Percentiles rank a stretch among this genome's conserved stretches.
phyloP scores from a whole-genome alignment of 2,329 filamentous ascomycete genomes.

The Zymoseptoria tritici region DNA sequence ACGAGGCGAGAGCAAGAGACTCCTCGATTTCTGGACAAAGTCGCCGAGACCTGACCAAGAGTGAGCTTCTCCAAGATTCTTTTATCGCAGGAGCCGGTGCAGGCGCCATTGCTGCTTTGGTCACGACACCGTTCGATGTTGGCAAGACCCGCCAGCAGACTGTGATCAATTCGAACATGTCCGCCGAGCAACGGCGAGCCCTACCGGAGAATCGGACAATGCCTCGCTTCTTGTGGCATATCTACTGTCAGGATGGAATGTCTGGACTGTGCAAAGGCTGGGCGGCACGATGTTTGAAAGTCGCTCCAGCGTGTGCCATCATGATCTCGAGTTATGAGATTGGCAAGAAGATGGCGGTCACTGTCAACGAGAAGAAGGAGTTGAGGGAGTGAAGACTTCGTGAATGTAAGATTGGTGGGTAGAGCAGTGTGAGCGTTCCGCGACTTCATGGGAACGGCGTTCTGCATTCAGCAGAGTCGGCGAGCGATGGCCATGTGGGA shows the following conservation, averaged over 20 bases:
- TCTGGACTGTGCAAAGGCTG: slow-evolving; percentile 82
- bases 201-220: slow-evolving; percentile 70
- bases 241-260: slow-evolving; percentile 76
- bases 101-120: slow-evolving; percentile 74
- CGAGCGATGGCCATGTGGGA: neutral
- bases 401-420: neutral
- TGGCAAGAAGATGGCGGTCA: slow-evolving; percentile 77
- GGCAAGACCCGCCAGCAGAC: slow-evolving; percentile 94
- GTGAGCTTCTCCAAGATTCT: slow-evolving; percentile 75
- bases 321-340: slow-evolving; percentile 99
- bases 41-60: slow-evolving; percentile 53
- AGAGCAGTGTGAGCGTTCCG: neutral
- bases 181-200: slow-evolving; percentile 34
- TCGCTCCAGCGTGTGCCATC: slow-evolving; percentile 92
- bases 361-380: slow-evolving; percentile 57
- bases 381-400: neutral
- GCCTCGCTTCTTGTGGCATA: slow-evolving; percentile 78
- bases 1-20: slow-evolving; percentile 54
- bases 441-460: neutral
- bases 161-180: slow-evolving; percentile 50
- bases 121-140: slow-evolving; percentile 94
- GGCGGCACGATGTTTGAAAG: slow-evolving; percentile 85
- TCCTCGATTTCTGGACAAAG: slow-evolving; percentile 20
- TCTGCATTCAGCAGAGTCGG: neutral
- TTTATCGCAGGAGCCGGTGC: slow-evolving; percentile 80